These are phyloP conservation scores for Paramyrothecium sp. DNA, from an alignment of 2,329 filamentous ascomycete species.

Conservation along the genomic window DNA sequence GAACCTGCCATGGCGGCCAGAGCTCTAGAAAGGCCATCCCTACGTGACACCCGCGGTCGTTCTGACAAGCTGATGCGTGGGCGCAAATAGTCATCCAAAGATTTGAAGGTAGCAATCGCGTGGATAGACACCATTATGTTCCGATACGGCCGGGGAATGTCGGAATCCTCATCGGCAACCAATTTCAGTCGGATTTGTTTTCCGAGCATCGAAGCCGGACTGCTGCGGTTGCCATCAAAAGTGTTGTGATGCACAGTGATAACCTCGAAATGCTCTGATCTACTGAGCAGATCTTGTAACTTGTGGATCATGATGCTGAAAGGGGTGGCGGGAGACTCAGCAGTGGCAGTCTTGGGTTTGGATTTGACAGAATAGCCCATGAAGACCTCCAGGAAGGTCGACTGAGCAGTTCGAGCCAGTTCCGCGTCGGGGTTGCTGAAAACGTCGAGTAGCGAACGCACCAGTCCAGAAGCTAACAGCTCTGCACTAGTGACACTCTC, in stretches of 20 bases:
- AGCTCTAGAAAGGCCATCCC: slow-evolving; percentile 65
- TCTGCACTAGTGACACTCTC: slow-evolving; percentile 96
- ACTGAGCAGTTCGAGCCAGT: slow-evolving; percentile 66
- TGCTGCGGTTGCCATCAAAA: slow-evolving; percentile 85
- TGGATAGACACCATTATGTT: slow-evolving; percentile 99
- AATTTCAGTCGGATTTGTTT: slow-evolving; percentile 92
- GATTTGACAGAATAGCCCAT: slow-evolving; percentile 74
- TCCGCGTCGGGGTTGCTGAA: slow-evolving; percentile 70
- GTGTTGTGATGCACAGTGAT: slow-evolving; percentile 92
- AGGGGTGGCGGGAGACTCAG: slow-evolving; percentile 72
- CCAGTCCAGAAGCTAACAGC: slow-evolving; percentile 84
- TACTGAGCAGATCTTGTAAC: slow-evolving; percentile 90
- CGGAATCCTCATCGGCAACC: slow-evolving; percentile 84
- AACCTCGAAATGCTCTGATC: slow-evolving; percentile 97
- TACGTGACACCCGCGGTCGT: slow-evolving; percentile 57
- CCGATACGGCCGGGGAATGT: slow-evolving; percentile 82
- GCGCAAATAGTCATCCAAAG: slow-evolving; percentile 90
- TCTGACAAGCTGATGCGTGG: slow-evolving; percentile 84
- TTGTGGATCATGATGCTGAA: slow-evolving; percentile 93
- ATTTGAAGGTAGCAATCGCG: slow-evolving; percentile 96
- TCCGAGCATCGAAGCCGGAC: slow-evolving; percentile 90
- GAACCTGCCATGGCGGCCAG: slow-evolving; percentile 78
- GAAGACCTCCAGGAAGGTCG: slow-evolving; percentile 87
- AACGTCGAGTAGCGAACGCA: slow-evolving; percentile 77
- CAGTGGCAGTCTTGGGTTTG: slow-evolving; percentile 61